Percentiles rank a stretch among this genome's conserved stretches.
Evolutionary conservation across 140 eudicot genomes (phyloP).

Genomic region (Senecio squalidus): DNA sequence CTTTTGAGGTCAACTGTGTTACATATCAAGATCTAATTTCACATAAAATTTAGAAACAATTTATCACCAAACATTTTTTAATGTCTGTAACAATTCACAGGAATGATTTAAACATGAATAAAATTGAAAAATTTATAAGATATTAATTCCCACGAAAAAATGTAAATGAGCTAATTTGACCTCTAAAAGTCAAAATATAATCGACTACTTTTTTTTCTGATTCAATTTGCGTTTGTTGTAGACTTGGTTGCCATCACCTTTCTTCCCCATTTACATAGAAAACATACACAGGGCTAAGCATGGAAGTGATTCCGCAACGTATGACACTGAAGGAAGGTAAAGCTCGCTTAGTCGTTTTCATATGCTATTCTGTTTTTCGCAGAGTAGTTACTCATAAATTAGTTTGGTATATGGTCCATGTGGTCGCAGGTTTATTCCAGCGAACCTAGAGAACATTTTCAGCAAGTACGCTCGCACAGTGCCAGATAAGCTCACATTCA

Average conservation of each 20-base stretch:
- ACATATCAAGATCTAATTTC: background rate
- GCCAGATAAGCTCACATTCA: conserved; percentile 55
- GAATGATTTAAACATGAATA: background rate
- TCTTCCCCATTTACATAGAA: conserved; percentile 64
- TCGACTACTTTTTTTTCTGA: background rate
- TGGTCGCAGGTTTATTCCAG: conserved; percentile 43
- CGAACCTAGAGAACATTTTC: conserved; percentile 58
- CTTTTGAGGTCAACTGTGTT: conserved; percentile 5
- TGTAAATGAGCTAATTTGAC: background rate
- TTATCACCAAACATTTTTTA: background rate
- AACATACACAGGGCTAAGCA: conserved; percentile 74
- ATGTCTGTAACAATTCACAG: background rate
- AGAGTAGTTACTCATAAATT: too few relatives aligned
- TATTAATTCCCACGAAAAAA: background rate
- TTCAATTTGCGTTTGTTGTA: conserved; percentile 12
- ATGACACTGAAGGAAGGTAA: conserved; percentile 84
- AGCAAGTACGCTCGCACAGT: conserved; percentile 59
- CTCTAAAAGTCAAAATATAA: conserved; percentile 3
- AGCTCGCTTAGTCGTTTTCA: background rate
- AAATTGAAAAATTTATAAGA: background rate
- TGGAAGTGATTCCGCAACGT: conserved; percentile 69
- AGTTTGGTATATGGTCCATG: background rate
- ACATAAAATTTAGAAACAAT: background rate
- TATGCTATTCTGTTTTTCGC: too few relatives aligned
- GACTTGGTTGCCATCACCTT: conserved; percentile 83